Conservation (phyloP, 257 asterid genomes). For the Solanum neorickii region DNA sequence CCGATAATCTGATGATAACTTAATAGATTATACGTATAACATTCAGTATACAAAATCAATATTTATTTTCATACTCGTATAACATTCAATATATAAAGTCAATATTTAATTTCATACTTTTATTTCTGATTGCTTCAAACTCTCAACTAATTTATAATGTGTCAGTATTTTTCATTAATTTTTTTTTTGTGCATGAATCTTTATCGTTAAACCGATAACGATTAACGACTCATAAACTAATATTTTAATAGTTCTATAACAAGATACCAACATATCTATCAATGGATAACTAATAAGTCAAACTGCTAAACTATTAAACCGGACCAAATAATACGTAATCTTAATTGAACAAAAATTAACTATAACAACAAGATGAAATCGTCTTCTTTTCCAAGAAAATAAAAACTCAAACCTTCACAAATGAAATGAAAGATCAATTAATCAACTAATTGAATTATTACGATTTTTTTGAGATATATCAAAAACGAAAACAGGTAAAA, state of each 20-base stretch:
- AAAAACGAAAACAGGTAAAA: neutral
- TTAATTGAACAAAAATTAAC: neutral
- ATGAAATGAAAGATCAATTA: neutral
- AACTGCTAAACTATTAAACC: no score
- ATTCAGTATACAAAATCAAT: no score
- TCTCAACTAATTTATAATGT: neutral
- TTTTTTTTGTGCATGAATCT: no score
- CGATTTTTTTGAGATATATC: neutral
- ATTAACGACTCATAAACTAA: no score
- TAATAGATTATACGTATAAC: no score
- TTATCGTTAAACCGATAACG: neutral
- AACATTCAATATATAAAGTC: neutral
- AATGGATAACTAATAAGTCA: neutral
- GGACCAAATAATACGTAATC: no score
- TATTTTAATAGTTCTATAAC: no score
- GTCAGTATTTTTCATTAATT: neutral
- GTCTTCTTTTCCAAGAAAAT: accelerated
- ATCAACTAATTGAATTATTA: neutral
- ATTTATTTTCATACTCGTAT: neutral
- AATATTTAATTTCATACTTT: no score
- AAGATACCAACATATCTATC: neutral
- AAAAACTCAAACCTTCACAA: neutral
- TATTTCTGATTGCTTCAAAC: no score
- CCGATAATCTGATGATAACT: no score
- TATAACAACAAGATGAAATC: neutral